These are phyloP conservation scores for Eimeria praecox DNA, from an alignment of 169 alveolate genomes.

Conservation along the genomic window DNA sequence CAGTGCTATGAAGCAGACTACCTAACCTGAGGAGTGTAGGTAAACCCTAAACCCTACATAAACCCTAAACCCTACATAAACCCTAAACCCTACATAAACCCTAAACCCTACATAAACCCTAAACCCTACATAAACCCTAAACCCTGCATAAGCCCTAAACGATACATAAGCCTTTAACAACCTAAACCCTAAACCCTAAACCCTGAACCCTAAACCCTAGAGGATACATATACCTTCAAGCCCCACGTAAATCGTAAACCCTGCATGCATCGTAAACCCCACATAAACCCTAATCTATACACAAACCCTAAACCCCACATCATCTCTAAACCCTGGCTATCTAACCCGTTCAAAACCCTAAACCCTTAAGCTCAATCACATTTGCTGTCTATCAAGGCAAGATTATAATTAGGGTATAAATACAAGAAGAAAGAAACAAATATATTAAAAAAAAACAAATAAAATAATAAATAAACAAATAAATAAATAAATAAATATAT, in stretches of 20 bases:
- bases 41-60: slow-evolving; percentile 22
- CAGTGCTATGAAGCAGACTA: not conserved
- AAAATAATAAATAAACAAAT: no score
- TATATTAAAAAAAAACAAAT: no score
- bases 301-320: no score
- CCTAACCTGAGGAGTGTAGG: not conserved
- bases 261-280: no score
- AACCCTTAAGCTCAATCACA: not conserved
- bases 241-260: not conserved
- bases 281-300: no score
- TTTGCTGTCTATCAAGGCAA: not conserved
- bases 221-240: no score
- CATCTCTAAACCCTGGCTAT: no score
- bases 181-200: slow-evolving; percentile 8
- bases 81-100: not conserved
- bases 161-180: not conserved
- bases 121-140: not conserved
- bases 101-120: not conserved
- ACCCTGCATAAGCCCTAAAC: not conserved
- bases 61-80: not conserved
- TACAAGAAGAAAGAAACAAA: not conserved
- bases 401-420: not conserved
- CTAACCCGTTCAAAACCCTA: no score
- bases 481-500: no score
- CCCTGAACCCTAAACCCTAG: slow-evolving; percentile 6